These are phyloP conservation scores for Tricholoma hemisulphureum DNA, from an alignment of 768 basidiomycete species.

Conservation along the genomic window DNA sequence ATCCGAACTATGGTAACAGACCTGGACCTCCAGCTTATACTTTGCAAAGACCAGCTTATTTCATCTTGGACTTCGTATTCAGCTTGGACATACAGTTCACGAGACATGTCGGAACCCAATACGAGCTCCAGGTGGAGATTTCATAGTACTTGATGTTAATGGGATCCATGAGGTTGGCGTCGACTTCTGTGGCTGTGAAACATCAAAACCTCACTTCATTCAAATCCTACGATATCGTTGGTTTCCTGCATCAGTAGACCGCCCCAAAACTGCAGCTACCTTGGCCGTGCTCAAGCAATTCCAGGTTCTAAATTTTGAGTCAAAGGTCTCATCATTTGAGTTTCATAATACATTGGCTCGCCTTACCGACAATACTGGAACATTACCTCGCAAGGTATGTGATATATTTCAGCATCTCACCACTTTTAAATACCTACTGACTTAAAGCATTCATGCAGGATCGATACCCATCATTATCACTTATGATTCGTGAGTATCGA, in stretches of 20 bases:
- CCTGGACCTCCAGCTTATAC: neutral
- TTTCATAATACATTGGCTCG: slow-evolving; percentile 8
- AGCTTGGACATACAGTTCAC: neutral
- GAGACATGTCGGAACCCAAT: neutral
- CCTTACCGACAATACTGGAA: slow-evolving; percentile 14
- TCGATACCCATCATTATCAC: slow-evolving; percentile 19
- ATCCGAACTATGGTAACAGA: neutral
- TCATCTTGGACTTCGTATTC: neutral
- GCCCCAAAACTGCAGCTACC: slow-evolving; percentile 12
- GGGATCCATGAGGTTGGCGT: neutral
- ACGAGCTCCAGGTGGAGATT: neutral
- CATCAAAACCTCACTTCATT: slow-evolving; percentile 4
- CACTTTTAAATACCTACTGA: slow-evolving; percentile 9
- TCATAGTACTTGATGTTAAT: neutral
- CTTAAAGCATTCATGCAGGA: slow-evolving; percentile 12
- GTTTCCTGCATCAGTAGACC: slow-evolving; percentile 7
- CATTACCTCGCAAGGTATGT: neutral
- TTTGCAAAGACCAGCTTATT: slow-evolving; percentile 13
- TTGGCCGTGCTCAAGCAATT: slow-evolving; percentile 5
- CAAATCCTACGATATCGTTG: slow-evolving; percentile 8
- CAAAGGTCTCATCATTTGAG: slow-evolving; percentile 11
- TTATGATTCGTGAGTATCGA: slow-evolving; percentile 20
- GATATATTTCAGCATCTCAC: neutral
- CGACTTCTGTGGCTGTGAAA: slow-evolving; percentile 10
- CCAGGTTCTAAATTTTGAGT: slow-evolving; percentile 12